Evolutionary conservation across 371 early-diverging fungal species (phyloP).

Genomic region (Mycotypha africana): DNA sequence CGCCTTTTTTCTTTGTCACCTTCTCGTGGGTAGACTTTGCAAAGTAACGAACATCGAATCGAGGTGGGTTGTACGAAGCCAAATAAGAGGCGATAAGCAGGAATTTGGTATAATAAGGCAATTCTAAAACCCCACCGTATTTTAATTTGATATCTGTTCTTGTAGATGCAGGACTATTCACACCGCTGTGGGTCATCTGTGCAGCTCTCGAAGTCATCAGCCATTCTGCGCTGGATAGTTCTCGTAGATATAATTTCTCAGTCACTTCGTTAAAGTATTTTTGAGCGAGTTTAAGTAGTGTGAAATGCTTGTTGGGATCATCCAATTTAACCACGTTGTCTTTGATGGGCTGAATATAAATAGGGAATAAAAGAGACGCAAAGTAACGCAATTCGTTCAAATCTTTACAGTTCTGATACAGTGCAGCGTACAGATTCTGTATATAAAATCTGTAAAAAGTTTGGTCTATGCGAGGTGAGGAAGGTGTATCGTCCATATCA

Average conservation of each 20-base stretch:
- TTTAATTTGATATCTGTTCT: background rate
- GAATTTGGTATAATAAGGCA: slow-evolving; percentile 80
- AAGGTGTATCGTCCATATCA: too few relatives aligned
- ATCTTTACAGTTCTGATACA: slow-evolving; percentile 74
- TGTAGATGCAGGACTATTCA: background rate
- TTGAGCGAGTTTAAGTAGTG: slow-evolving; percentile 62
- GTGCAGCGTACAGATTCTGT: slow-evolving; percentile 69
- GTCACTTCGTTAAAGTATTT: slow-evolving; percentile 74
- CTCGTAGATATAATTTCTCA: slow-evolving; percentile 78
- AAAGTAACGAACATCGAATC: slow-evolving; percentile 83
- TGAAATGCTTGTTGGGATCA: slow-evolving; percentile 68
- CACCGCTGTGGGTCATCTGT: slow-evolving; percentile 27
- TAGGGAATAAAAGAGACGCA: slow-evolving; percentile 70
- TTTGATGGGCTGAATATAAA: slow-evolving; percentile 74
- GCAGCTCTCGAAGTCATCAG: too few relatives aligned
- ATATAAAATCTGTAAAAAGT: slow-evolving; percentile 66
- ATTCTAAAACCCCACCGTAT: slow-evolving; percentile 20
- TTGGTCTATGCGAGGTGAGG: too few relatives aligned
- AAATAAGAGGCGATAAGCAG: slow-evolving; percentile 84
- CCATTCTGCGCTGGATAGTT: slow-evolving; percentile 85
- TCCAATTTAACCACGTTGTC: slow-evolving; percentile 59
- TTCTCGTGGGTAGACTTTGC: slow-evolving; percentile 52
- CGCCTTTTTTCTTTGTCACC: slow-evolving; percentile 45
- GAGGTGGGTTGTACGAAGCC: slow-evolving; percentile 90
- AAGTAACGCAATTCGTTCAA: slow-evolving; percentile 82